Evolutionary conservation across 768 basidiomycete species (phyloP), one percentile per base, ranked within the genome.

Genomic region (Tricholomella constricta): DNA sequence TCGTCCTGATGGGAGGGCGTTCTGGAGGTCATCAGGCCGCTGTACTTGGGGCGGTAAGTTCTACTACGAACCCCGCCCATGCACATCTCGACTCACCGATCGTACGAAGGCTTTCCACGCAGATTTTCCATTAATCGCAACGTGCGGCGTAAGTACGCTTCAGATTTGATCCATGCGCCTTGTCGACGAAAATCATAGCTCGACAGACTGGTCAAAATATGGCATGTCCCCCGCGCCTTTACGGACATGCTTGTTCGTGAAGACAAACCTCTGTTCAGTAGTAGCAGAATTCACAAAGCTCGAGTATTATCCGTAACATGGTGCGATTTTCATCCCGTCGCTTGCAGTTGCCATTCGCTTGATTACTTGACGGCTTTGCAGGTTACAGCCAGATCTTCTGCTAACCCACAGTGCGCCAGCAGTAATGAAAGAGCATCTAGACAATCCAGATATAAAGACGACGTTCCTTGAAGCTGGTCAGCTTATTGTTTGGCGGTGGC

Each of bases 201-300:
- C 58, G 90, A 92, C 57, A 79, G 88, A 52, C 71, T 76, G 2
- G 80, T 90, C 29, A 91, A 91, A 67, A 88, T 92, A 6, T 92
- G 90, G 90, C 71, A 76, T 41, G 67, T 86, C 17, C 77, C 80
- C 22, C 68, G 65, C 2, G 71, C 67, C 29, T 64, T 71, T 17
- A 48, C 56, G 2, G 65, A 73, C n/a, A 54, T 54, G 9, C 69
- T 84, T 45, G 70, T 73, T 43, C 76, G 87, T 29, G 84, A 86
- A 64, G 89, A 91, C 54, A 91, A 90, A 55, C 89, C 90, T 0
- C 64, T 92, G 2, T 91, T 90, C 62, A 86, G 84, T 58, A 87
- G 81, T 36, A 75, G 79, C 23, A 71, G 75, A 26, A 74, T 92
- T 11, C 89, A 91, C 59, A 82, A 80, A 58, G 81, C 85, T 14